phyloP scores from a whole-genome alignment of 192 early-diverging fungal species.

The Chytriomyces sp. region DNA sequence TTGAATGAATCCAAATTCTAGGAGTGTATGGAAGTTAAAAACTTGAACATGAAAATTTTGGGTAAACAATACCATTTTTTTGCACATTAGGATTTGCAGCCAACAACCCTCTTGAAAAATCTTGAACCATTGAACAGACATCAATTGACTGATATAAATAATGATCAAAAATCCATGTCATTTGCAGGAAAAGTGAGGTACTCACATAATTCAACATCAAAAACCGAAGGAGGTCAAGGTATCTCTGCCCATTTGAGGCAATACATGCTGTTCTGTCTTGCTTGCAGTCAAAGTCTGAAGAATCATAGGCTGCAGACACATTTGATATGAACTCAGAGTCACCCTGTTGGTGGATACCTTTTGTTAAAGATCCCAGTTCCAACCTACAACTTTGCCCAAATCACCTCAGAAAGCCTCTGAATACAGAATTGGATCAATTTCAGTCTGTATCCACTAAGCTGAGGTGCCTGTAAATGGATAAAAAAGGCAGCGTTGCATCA shows the following conservation, averaged over 20 bases:
- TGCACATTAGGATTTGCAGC: background rate
- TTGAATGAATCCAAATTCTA: background rate
- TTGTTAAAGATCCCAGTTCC: background rate
- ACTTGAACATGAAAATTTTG: background rate
- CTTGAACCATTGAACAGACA: no score
- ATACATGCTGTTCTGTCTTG: slow-evolving; percentile 5
- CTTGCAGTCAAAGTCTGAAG: slow-evolving; percentile 38
- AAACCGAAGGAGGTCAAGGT: slow-evolving; percentile 26
- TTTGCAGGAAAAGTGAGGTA: background rate
- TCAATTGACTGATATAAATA: background rate
- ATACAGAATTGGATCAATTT: background rate
- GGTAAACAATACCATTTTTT: slow-evolving; percentile 1
- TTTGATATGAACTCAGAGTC: background rate
- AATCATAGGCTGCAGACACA: slow-evolving; percentile 19
- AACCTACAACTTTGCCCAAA: no score
- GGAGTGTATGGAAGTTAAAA: background rate
- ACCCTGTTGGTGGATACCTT: background rate
- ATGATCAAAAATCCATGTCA: background rate
- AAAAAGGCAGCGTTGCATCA: background rate
- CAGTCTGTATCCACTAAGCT: background rate
- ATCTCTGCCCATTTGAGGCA: slow-evolving; percentile 20
- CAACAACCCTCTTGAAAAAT: background rate
- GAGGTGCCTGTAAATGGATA: background rate
- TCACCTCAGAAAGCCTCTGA: background rate
- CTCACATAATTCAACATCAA: slow-evolving; percentile 18